phyloP scores from a whole-genome alignment of 805 yeast species.

The Wickerhamiella brachini region DNA sequence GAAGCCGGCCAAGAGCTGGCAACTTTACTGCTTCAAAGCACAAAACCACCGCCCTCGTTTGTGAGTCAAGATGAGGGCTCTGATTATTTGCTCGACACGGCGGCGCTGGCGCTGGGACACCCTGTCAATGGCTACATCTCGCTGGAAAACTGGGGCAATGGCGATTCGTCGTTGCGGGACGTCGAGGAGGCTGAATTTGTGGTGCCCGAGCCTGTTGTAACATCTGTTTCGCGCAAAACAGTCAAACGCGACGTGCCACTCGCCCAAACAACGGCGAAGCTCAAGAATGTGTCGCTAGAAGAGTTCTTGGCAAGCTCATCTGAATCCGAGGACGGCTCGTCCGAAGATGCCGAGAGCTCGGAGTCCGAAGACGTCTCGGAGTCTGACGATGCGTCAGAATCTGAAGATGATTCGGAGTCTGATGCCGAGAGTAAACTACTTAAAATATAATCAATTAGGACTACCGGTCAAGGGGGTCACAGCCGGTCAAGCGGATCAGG shows the following conservation, averaged over 20 bases:
- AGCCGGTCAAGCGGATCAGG: too few species aligned
- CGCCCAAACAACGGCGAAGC: conserved; percentile 18
- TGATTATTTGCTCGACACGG: conserved; percentile 21
- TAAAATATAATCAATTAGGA: too few species aligned
- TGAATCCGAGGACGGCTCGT: conserved; percentile 16
- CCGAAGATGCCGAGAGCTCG: too few species aligned
- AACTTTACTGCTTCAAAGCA: conserved; percentile 57
- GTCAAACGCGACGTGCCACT: conserved; percentile 9
- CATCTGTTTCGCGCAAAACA: background rate
- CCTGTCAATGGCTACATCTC: conserved; percentile 22
- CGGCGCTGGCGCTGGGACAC: conserved; percentile 21
- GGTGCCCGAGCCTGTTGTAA: background rate
- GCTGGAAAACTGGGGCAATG: conserved; percentile 33
- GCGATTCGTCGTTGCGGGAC: conserved; percentile 7
- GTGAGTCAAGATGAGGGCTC: conserved; percentile 5
- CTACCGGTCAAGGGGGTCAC: background rate
- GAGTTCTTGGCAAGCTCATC: conserved; percentile 56
- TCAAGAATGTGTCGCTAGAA: conserved; percentile 65
- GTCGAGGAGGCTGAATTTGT: conserved; percentile 13
- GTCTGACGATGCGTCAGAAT: conserved; percentile 17
- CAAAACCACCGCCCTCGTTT: conserved; percentile 47
- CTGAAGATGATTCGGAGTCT: conserved; percentile 22
- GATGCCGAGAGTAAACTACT: conserved; percentile 14
- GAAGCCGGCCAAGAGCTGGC: conserved; percentile 44
- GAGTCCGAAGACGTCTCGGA: conserved; percentile 11